Percentiles rank a stretch among this genome's conserved stretches.
Evolutionary conservation across 2,329 filamentous ascomycete species (phyloP).

Genomic region (Penicillium sp.): DNA sequence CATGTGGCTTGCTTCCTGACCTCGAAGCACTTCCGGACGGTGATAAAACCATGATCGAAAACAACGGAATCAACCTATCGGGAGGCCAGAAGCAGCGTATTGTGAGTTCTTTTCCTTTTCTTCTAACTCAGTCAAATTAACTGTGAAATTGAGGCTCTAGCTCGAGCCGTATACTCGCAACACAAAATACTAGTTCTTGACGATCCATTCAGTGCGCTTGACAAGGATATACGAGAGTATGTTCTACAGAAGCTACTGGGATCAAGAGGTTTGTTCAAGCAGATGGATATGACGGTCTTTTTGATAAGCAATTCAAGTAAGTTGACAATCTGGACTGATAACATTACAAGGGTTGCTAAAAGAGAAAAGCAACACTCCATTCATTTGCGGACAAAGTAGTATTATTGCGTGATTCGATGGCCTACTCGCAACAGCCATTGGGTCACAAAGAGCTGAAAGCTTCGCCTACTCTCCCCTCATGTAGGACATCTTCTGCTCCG

Average conservation of each 20-base stretch:
- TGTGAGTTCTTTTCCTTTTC: neutral
- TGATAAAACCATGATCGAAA: neutral
- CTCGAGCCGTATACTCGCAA: neutral
- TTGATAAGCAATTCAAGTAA: neutral
- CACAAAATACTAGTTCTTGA: neutral
- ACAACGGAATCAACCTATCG: neutral
- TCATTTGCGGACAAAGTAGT: neutral
- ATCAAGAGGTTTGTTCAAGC: neutral
- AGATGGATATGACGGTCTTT: neutral
- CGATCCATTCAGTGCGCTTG: neutral
- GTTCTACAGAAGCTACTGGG: neutral
- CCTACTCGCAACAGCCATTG: neutral
- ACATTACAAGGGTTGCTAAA: neutral
- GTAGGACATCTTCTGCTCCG: neutral
- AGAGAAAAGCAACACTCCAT: neutral
- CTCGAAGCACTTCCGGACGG: neutral
- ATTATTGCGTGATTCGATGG: neutral
- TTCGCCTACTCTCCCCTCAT: neutral
- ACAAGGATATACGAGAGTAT: neutral
- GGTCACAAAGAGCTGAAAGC: neutral
- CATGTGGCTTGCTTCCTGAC: neutral
- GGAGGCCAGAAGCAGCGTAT: neutral
- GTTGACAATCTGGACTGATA: neutral
- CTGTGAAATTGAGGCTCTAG: neutral
- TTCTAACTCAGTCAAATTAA: neutral